Base-by-base conservation (phyloP, 1,284 basidiomycete genomes). In the Xerocomus minutiporus region DNA sequence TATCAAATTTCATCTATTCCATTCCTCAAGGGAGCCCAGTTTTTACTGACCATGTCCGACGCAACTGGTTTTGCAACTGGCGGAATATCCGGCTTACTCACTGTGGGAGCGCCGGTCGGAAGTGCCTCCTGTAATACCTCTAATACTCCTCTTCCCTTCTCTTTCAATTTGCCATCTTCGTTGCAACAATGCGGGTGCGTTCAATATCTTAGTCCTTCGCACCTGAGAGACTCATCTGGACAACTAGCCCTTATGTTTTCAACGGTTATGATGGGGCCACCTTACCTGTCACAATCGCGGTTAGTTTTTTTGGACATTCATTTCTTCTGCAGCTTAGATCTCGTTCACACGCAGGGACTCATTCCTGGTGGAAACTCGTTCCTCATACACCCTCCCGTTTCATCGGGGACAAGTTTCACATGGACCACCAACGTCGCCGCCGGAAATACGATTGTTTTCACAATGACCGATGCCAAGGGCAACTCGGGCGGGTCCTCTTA, bases 11-110 rank as follows among this genome's bases (percentile, higher is more conserved):
- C 69, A 0, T 73, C 73, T 52, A 59, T 88, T 9, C 70, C 73
- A 1, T 69, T 83, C 43, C 20, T 65, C 4, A 60, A 73, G 20
- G 66, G 61, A 26, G 60, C 73, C 11, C 62, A 71, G 50, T 73
- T 88, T 50, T 51, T 89, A 11, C 58, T 84, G 20, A 76, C 80
- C 36, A 85, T 91, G 84, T 88, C 83, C 23, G 88, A 91, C 64
- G 73, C 80, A 17, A 79, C 78, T 43, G 86, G 86, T 0, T 86
- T 84, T 63, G 84, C 72, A 41, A 72, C 81, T 8, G 86, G 87
- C 7, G 87, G 86, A 17, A 75, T 75, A 6, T 79, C 83, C 1
- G 55, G 69, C 34, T 42, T 85, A 2, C 61, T 86, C 36, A 76
- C 72, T 1, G 80, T 82, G 4, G 81, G 75, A 38, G 55, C 68